Evolutionary conservation across 441 rosid genomes (phyloP), one percentile per base, ranked within the genome.

Genomic region (Lepidium campestre): DNA sequence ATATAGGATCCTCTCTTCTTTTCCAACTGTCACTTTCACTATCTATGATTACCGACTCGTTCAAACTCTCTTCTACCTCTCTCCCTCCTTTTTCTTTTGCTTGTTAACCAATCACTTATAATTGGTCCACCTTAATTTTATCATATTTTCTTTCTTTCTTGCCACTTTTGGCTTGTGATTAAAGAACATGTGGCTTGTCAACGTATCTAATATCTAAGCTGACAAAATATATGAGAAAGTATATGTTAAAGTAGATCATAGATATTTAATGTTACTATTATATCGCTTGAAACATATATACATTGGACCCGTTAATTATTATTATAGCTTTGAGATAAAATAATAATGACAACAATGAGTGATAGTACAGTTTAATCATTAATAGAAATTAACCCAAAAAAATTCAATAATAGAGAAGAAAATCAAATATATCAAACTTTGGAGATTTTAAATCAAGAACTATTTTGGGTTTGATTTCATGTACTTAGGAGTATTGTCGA

Each of bases 181-280:
- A 62, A 67, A 54, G 68, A 54, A 39, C 77, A 74, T 62, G 77
- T 74, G 77, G 73, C 69, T 74, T 67, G 77, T 74, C 69, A 74
- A 67, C 73, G 77, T 74, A 73, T 62, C 67, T 50, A 31, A 18
- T 14, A 50, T 55, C 62, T 40, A 62, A 35, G 57, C 36, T 48
- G 37, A 31, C 54, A 67, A 10, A 42, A 22, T 57, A 14, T 55
- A 13, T 19, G 37, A 37, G 37, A 37, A 60, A 53, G 41, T 59
- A 31, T 52, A 31, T 52, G 62, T 62, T 15, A 66, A 61, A 73
- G 64, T 61, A 46, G 52, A 27, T 31, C 11, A 66, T 52, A 19
- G 36, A 50, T 57, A 49, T 65, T 22, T 58, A 52, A 66, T 50
- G 42, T 36, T 35, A n/a, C 2, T 42, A 54, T 50, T 22, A 65